These are phyloP conservation scores for Friedmanniomyces endolithicus DNA, from an alignment of 495 filamentous ascomycete species.

Conservation along the genomic window DNA sequence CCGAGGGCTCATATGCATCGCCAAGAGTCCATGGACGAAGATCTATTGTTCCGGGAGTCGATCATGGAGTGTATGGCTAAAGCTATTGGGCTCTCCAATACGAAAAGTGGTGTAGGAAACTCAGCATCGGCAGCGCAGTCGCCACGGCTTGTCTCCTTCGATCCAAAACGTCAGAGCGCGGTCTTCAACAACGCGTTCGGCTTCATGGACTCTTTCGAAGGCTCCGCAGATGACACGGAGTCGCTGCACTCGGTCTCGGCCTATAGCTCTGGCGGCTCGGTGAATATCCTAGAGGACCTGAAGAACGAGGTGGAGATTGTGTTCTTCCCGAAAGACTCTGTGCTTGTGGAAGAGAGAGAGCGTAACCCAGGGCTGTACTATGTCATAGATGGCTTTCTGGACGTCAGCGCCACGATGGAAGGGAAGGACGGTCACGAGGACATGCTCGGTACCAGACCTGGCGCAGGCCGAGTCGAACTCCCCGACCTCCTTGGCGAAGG, in stretches of 20 bases:
- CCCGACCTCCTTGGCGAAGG: constrained; percentile 19
- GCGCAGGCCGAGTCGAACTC: background rate
- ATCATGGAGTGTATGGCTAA: constrained; percentile 94
- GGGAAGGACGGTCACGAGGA: constrained; percentile 30
- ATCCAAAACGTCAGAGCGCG: constrained; percentile 71
- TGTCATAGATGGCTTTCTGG: constrained; percentile 92
- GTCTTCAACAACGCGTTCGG: constrained; percentile 87
- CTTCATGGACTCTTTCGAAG: constrained; percentile 83
- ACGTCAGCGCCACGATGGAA: constrained; percentile 64
- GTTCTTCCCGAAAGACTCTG: constrained; percentile 85
- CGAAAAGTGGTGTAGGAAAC: constrained; percentile 43
- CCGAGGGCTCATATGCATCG: constrained; percentile 44
- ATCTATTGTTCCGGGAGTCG: constrained; percentile 73
- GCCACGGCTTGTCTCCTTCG: constrained; percentile 72
- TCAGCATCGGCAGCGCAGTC: constrained; percentile 69
- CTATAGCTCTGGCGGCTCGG: constrained; percentile 38
- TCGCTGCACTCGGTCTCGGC: constrained; percentile 65
- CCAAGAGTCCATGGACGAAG: constrained; percentile 69
- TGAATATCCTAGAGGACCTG: constrained; percentile 56
- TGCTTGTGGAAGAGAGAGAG: constrained; percentile 95
- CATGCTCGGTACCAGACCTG: constrained; percentile 25
- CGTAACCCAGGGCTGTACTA: constrained; percentile 93
- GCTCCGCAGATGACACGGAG: constrained; percentile 70
- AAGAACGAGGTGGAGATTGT: constrained; percentile 94
- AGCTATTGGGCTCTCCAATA: constrained; percentile 68